These are phyloP conservation scores for Thraustochytrium striatum DNA, from an alignment of 352 stramenopile genomes.

Conservation along the genomic window DNA sequence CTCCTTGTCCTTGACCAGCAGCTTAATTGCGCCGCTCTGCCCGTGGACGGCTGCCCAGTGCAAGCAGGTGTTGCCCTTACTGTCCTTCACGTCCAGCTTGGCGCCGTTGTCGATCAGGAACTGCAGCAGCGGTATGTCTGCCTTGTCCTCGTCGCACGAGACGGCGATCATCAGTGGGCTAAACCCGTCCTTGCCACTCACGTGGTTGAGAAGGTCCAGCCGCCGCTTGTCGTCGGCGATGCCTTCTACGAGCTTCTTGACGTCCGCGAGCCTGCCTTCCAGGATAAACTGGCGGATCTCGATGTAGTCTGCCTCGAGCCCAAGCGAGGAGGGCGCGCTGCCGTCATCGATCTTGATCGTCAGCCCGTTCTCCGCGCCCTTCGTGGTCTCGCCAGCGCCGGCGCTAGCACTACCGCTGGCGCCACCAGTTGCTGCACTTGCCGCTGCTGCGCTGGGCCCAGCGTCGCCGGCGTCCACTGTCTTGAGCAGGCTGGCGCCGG, in stretches of 20 bases:
- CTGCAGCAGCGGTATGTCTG: conserved; percentile 11
- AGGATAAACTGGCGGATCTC: background rate
- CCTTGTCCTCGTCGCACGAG: conserved; percentile 40
- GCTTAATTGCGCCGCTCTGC: conserved; percentile 40
- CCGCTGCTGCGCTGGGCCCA: background rate
- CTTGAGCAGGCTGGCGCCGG: background rate
- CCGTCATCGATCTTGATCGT: background rate
- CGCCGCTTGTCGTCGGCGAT: background rate
- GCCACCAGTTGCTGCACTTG: background rate
- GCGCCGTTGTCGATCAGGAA: conserved; percentile 20
- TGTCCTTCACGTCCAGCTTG: background rate
- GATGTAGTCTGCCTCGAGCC: background rate
- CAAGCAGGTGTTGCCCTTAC: conserved; percentile 53
- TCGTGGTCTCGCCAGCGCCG: background rate
- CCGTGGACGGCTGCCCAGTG: conserved; percentile 53
- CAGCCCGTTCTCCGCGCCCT: background rate
- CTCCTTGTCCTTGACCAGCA: conserved; percentile 28
- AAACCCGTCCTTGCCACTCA: conserved; percentile 14
- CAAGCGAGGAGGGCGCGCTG: background rate
- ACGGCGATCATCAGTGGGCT: conserved; percentile 37
- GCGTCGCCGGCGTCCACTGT: background rate
- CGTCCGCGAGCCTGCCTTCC: background rate
- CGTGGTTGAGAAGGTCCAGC: conserved; percentile 19
- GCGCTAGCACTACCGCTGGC: background rate
- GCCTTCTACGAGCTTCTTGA: background rate